Evolutionary conservation across 2,329 filamentous ascomycete species (phyloP), one percentile per base, ranked within the genome.

Genomic region (Colletotrichum agaves): DNA sequence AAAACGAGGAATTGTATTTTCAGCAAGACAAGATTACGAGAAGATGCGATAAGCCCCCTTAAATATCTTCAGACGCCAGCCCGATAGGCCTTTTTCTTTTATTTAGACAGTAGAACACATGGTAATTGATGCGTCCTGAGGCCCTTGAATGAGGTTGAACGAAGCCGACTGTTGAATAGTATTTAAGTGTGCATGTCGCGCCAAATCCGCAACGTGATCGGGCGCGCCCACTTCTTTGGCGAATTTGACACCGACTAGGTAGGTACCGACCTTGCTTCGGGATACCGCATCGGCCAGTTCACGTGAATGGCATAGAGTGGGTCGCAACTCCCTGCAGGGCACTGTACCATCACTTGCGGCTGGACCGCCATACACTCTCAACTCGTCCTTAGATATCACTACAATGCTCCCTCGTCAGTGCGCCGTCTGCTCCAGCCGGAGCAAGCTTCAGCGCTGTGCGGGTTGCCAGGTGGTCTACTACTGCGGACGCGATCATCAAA

Each of bases 401-500:
- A 15, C 6, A 27, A 27, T 62, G 6, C 39, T 19, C 13, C 37
- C 59, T 15, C 60, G 49, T 5, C 49, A 47, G 5, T 62, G 60
- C 11, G 39, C 17, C 27, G 23, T 56, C 41, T 62, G 50, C 19
- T 39, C 17, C 27, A 27, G 31, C 19, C 49, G 50, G 4, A 41
- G 21, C 3, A 73, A 74, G 2, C 77, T 82, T 33, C 72, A 74
- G 4, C 77, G 73, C 58, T 87, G 84, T 69, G 67, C 74, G 4
- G 78, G 73, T 5, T 87, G 84, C 74, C 78, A 75, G 46, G 78
- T 77, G 1, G 75, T 81, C 58, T 73, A 74, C 43, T 87, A 87
- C 74, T 87, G 85, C 74, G 72, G 77, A 55, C 72, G 73, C 13
- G 78, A 81, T 1, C 82, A 86, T 72, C 83, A 86, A 73, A 58